Base-by-base conservation (phyloP, 345 rosid genomes). In the Citrus mangshanensis region DNA sequence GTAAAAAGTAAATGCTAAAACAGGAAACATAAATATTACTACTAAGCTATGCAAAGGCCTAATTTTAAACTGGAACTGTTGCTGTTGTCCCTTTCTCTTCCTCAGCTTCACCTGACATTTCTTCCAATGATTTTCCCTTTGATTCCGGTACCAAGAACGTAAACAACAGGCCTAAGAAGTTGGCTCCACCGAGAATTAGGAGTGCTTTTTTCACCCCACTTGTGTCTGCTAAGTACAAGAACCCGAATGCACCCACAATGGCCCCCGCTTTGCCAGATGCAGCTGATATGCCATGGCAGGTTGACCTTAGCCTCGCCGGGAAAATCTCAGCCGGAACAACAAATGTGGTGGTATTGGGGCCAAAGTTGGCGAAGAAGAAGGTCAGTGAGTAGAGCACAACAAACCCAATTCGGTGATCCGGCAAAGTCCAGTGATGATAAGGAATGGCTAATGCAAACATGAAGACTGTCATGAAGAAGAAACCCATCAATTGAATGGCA, bases 301-400 rank as follows among this genome's bases (percentile, higher is more conserved):
- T 93, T 2, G 97, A 89, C 86, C 97, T 84, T 59, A 92, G 24
- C 81, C 97, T 89, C 6, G 97, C 91, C 0, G 97, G 98, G 79
- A 92, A 93, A 22, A 92, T 91, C 86, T 93, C 97, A 0, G 93
- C 95, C 0, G 95, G 97, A 59, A 91, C 91, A 8, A 89, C 85
- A 76, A 91, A 93, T 24, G 98, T 92, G 12, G 95, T 92, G 38
- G 97, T 90, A 18, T 91, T 93, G 9, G 98, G 98, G n/a, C 95
- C 97, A 19, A 93, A 93, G 59, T 93, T 93, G 18, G 92, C 73
- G 63, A 93, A 93, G 87, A 93, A 93, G 79, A 93, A 93, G 0
- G 95, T 89, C 4, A 93, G 51, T 6, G 93, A 86, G 79, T 93
- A 93, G 54, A 92, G 68, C 6, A 85, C 82, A 3, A 93, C 85